These are phyloP conservation scores for barrel medic (Medicago truncatula) DNA, from an alignment of 306 rosid species.

Conservation along the genomic window MtrunA17r5.0-ANR NC_053047.1:109001-109500, in stretches of 20 bases:
- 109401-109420: slow-evolving; percentile 11
- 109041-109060: slow-evolving; percentile 34
- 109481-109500: slow-evolving; percentile 28
- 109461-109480: slow-evolving; percentile 29
- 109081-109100: not conserved
- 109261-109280: slow-evolving; percentile 25
- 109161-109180: slow-evolving; percentile 59
- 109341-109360: not conserved
- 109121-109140: slow-evolving; percentile 98
- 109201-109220: slow-evolving; percentile 14
- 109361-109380: not conserved
- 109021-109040: no score
- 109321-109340: slow-evolving; percentile 21
- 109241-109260: slow-evolving; percentile 18
- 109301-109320: not conserved
- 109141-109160: slow-evolving; percentile 99
- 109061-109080: slow-evolving; percentile 36
- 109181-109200: slow-evolving; percentile 21
- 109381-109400: not conserved
- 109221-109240: slow-evolving; percentile 7
- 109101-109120: slow-evolving; percentile 38
- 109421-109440: slow-evolving; percentile 9
- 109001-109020: no score
- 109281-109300: slow-evolving; percentile 14
- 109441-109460: slow-evolving; percentile 27